Evolutionary conservation across 2,329 filamentous ascomycete species (phyloP).

Genomic region (Emergomyces orientalis): DNA sequence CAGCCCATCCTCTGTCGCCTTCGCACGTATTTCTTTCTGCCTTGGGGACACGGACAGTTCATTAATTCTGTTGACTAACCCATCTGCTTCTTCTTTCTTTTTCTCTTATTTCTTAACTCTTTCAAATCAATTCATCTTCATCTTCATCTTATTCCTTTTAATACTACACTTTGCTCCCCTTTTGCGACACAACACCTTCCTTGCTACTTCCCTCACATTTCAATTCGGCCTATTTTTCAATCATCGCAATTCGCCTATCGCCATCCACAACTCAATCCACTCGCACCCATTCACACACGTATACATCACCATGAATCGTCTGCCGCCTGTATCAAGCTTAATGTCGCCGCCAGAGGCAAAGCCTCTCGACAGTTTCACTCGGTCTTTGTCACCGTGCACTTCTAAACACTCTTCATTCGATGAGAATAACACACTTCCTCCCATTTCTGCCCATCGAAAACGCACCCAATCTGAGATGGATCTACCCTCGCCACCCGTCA

Average conservation of each 20-base stretch:
- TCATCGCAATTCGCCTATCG: neutral
- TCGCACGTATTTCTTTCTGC: conserved; percentile 1
- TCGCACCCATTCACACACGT: conserved; percentile 13
- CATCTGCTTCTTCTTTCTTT: conserved; percentile 3
- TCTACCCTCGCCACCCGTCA: conserved; percentile 39
- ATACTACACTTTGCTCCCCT: neutral
- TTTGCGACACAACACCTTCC: conserved; percentile 5
- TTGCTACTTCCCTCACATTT: neutral
- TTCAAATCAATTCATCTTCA: conserved; percentile 4
- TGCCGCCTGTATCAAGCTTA: conserved; percentile 37
- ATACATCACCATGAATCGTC: conserved; percentile 32
- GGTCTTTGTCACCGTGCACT: conserved; percentile 17
- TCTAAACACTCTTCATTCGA: conserved; percentile 22
- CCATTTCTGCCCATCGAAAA: conserved; percentile 35
- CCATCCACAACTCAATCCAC: neutral
- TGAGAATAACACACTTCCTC: conserved; percentile 31
- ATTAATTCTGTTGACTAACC: conserved; percentile 1
- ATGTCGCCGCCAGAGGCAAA: conserved; percentile 42
- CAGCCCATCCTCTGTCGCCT: conserved; percentile 17
- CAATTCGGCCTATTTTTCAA: conserved; percentile 2
- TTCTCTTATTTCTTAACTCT: neutral
- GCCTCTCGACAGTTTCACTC: conserved; percentile 41
- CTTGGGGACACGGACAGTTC: neutral
- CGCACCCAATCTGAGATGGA: conserved; percentile 36
- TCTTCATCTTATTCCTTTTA: conserved; percentile 8